Evolutionary conservation across 2,329 filamentous ascomycete genomes (phyloP), one percentile per base, ranked within the genome.

Genomic region (Colletotrichum sojae): DNA sequence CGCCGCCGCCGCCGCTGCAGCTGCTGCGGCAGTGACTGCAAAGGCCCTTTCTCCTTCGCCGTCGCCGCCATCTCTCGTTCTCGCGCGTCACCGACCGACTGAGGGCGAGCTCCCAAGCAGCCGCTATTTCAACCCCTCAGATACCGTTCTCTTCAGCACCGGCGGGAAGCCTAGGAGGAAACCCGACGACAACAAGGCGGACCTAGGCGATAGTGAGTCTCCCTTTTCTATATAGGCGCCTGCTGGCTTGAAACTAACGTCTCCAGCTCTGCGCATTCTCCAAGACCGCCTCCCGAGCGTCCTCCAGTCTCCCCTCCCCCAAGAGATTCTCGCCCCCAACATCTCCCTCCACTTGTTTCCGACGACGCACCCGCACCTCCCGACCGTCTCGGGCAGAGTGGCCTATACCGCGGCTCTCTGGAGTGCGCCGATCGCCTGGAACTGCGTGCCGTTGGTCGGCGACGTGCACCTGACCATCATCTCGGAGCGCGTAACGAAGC

Each of bases 391-490:
- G 31, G 96, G 96, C 60, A 90, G 93, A 54, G 92, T 98, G 43
- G 92, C 94, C 55, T 99, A 99, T 79, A 92, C 92, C 43, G 71
- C 96, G 18, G 96, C 96, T 3, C 85, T 99, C 45, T 98, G 95
- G 95, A 98, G 96, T 0, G 94, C 95, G 0, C 96, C 96, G 0
- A 92, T 99, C 59, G 95, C 95, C 36, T 99, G 96, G 96, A 97
- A 97, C 76, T 90, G 93, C 31, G 88, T 99, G 1, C 96, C 96
- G 2, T 89, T 98, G 20, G 88, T 98, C 39, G 95, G 95, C 73
- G 97, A 97, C 76, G 94, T 98, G 52, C 91, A 90, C 73, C 88
- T 99, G 12, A 90, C 94, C 74, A 96, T 99, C 60, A 81, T 97
- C 18, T 95, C 93, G 13, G 95, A 97, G 83, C 92, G 95, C 74